A percentile compares a stretch with the other conserved stretches of the same genome.
These are phyloP conservation scores for Pulveroboletus sp. DNA, from an alignment of 768 basidiomycete species.

Conservation along the genomic window DNA sequence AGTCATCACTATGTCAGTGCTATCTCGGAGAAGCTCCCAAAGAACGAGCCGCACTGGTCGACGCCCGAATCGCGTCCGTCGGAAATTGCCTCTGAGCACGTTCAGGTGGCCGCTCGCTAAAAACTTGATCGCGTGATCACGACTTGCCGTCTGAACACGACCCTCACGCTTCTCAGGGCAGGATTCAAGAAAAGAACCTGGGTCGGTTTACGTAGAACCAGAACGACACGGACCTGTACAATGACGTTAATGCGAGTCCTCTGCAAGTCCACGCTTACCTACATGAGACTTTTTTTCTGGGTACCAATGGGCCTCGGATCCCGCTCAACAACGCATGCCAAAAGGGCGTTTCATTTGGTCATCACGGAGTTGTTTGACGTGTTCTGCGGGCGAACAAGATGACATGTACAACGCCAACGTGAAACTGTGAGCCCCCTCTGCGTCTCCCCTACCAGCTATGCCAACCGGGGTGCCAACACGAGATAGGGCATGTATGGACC, in stretches of 20 bases:
- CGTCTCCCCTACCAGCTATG: not conserved
- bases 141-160: conserved; percentile 68
- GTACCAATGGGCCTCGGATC: not conserved
- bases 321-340: conserved; percentile 57
- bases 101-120: too few relatives aligned
- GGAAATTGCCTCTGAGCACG: too few relatives aligned
- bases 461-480: not conserved
- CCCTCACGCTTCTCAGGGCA: conserved; percentile 34
- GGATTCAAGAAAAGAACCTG: conserved; percentile 51
- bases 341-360: conserved; percentile 57
- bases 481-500: conserved; percentile 41
- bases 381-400: conserved; percentile 34
- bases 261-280: too few relatives aligned
- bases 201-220: conserved; percentile 59
- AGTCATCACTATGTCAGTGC: conserved; percentile 63
- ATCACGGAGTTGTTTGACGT: conserved; percentile 76
- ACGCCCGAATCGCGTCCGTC: too few relatives aligned
- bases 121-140: too few relatives aligned
- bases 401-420: conserved; percentile 40
- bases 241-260: too few relatives aligned
- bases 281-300: not conserved
- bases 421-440: conserved; percentile 35
- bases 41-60: too few relatives aligned
- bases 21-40: too few relatives aligned
- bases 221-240: conserved; percentile 34